Evolutionary conservation across 352 stramenopile species (phyloP), one percentile per base, ranked within the genome.

Genomic region (Phytophthora chlamydospora): DNA sequence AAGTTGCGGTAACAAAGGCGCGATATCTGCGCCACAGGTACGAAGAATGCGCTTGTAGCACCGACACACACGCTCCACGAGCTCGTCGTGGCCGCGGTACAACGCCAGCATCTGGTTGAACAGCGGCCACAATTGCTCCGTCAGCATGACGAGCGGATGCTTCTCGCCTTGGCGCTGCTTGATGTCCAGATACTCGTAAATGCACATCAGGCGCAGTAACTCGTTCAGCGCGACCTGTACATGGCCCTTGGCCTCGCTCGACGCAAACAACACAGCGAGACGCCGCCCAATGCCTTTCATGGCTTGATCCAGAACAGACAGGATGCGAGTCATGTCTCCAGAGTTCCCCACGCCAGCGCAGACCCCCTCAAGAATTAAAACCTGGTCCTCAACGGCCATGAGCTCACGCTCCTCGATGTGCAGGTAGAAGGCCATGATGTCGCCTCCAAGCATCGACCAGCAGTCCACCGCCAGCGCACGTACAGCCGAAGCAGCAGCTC

Each of bases 11-110:
- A 96, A 32, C 51, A 94, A 76, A 1, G 83, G 77, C 46, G 75
- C 72, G 59, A 96, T 87, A 3, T 81, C 65, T 4, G 49, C 29
- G 3, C 83, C 83, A 35, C 83, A 91, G 3, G 66, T 80, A n/a
- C 83, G 84, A 46, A 96, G 71, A 67, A 95, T 94, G 21, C 86
- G 88, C 66, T 96, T 96, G 70, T 94, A 95, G 70, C 76, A 91
- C 1, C 88, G 85, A 34, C 85, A 96, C 4, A 93, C 80, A 41
- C 85, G 73, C 62, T 96, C 88, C 2, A 96, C 85, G 6, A 96
- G 68, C 50, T 93, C 85, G 29, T 90, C 84, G 11, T 90, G 87
- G 29, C 62, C 60, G 2, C 76, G 69, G 63, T 90, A 96, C n/a
- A 95, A 59, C n/a, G 62, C 58, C 41, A 95, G 56, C 55, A 92